phyloP scores from a whole-genome alignment of 768 basidiomycete genomes.

The Leccinum barrowsii region DNA sequence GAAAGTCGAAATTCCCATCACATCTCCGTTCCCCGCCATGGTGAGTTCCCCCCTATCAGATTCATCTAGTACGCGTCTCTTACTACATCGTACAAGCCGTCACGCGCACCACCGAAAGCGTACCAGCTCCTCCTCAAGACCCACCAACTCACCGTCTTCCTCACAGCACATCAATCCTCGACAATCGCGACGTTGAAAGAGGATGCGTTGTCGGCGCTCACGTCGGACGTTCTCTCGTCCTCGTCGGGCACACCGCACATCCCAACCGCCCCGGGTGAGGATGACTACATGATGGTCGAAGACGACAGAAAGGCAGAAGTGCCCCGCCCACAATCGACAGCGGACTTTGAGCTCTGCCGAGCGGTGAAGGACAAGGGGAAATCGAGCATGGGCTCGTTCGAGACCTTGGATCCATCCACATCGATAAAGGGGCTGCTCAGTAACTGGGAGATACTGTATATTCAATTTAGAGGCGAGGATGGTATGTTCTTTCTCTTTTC shows the following conservation, averaged over 20 bases:
- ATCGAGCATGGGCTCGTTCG: constrained; percentile 43
- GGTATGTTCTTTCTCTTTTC: constrained; percentile 36
- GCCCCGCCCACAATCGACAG: constrained; percentile 33
- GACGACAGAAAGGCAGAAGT: constrained; percentile 18
- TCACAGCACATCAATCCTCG: constrained; percentile 51
- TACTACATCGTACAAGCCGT: constrained; percentile 38
- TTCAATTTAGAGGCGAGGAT: constrained; percentile 61
- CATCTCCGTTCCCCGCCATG: constrained; percentile 9
- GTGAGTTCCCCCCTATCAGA: constrained; percentile 9
- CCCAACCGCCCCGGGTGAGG: constrained; percentile 30
- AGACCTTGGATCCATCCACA: constrained; percentile 41
- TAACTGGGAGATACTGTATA: constrained; percentile 66
- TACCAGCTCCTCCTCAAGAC: constrained; percentile 71
- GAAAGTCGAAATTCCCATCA: constrained; percentile 23
- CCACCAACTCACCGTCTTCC: constrained; percentile 64
- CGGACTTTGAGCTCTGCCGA: constrained; percentile 66
- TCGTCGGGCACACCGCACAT: constrained; percentile 28
- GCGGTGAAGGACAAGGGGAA: constrained; percentile 49
- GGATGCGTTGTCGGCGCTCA: constrained; percentile 60
- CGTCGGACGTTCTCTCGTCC: constrained; percentile 38
- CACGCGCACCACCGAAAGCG: constrained; percentile 53
- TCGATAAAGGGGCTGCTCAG: constrained; percentile 48
- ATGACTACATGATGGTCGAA: constrained; percentile 20
- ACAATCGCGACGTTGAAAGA: constrained; percentile 58
- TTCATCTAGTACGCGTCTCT: background rate